Base-by-base conservation (phyloP, 768 basidiomycete species). In the Hygrocybe punicea region DNA sequence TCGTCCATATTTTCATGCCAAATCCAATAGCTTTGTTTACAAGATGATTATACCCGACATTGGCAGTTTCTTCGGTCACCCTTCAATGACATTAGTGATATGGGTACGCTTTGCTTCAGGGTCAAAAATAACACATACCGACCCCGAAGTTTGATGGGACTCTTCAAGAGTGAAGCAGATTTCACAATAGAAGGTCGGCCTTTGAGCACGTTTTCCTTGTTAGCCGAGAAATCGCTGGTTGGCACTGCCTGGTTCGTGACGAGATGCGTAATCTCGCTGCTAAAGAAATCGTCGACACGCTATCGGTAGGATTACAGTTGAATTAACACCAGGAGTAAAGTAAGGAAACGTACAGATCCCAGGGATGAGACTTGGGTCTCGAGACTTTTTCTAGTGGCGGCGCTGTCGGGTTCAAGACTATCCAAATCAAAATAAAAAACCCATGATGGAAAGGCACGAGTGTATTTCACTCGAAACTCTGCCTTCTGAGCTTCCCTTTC, bases 221-320 rank as follows among this genome's bases (percentile, higher is more conserved):
- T 83, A 5, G 74, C 71, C 57, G 58, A 71, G 14, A 25, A 72
- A 17, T 76, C 72, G 24, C 71, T 58, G 49, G 69, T 54, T 40
- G 77, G 71, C 51, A 71, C 60, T 34, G 74, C 67, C 54, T 78
- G 77, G 64, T 88, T 81, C 53, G 89, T 90, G 67, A 96, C 86
- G 60, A 98, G 79, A 73, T 98, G 96, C 0, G 93, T 94, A 23
- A 96, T 84, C 48, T 84, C 80, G 48, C 80, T 84, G 29, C 89
- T 91, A 71, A 98, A 95, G 78, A 97, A 97, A 59, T 85, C 82
- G 50, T 96, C 92, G 55, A 93, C 82, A 55, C 77, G 78, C 97
- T 98, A 65, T 35, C 57, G 17, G 51, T 44, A 49, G 40, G 53
- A 53, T 35, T 56, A 58, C 45, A 40, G 40, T 6, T 42, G 16